Evolutionary conservation across 495 filamentous ascomycete species (phyloP).

Genomic region (Hypomontagnella monticulosa): DNA sequence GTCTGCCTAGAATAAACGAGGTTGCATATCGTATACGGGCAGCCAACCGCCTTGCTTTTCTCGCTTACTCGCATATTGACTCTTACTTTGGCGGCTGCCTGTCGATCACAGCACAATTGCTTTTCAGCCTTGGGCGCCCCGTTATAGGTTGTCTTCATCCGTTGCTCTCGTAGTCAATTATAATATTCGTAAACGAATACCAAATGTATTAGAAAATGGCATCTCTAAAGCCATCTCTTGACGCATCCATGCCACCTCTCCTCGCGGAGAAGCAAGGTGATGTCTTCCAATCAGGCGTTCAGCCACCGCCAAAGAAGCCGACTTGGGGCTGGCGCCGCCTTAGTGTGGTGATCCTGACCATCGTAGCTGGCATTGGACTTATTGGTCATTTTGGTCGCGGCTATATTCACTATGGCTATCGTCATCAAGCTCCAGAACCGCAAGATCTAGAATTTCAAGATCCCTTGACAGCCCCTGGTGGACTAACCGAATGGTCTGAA

Average conservation of each 20-base stretch:
- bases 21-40: conserved; percentile 3
- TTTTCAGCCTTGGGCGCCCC: neutral
- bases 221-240: neutral
- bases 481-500: conserved; percentile 43
- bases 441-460: conserved; percentile 5
- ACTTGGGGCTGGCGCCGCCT: conserved; percentile 23
- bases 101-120: neutral
- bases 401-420: conserved; percentile 5
- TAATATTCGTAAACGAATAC: neutral
- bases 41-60: conserved; percentile 4
- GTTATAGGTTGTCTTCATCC: neutral
- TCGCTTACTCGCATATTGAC: neutral
- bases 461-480: conserved; percentile 3
- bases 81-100: conserved; percentile 13
- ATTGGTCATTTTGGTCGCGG: conserved; percentile 14
- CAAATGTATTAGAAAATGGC: conserved; percentile 10
- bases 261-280: conserved; percentile 17
- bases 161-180: neutral
- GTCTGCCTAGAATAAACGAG: conserved; percentile 5
- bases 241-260: conserved; percentile 14
- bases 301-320: neutral
- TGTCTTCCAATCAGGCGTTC: neutral
- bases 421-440: neutral
- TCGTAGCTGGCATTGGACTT: conserved; percentile 18
- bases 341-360: neutral